phyloP scores from a whole-genome alignment of 441 rosid species.

The Adansonia rubrostipa region DNA sequence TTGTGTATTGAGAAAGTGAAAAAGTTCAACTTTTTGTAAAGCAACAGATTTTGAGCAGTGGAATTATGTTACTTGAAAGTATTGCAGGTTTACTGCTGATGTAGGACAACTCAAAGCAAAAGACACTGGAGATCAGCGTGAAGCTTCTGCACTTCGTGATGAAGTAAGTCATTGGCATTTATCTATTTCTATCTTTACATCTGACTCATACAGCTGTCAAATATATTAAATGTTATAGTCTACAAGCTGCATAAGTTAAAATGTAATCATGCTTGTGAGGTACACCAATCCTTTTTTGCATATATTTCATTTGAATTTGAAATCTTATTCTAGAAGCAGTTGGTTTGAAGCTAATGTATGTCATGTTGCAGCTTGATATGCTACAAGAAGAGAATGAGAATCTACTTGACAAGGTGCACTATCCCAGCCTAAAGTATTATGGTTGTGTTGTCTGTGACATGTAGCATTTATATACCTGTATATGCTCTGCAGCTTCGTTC shows the following conservation, averaged over 20 bases:
- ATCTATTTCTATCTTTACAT: constrained; percentile 27
- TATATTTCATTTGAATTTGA: constrained; percentile 17
- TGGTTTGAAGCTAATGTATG: constrained; percentile 35
- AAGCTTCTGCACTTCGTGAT: constrained; percentile 94
- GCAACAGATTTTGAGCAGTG: not conserved
- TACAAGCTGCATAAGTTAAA: constrained; percentile 14
- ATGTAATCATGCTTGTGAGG: not conserved
- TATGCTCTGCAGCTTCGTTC: constrained; percentile 31
- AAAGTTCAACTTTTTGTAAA: not conserved
- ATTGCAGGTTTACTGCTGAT: constrained; percentile 58
- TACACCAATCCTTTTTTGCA: not conserved
- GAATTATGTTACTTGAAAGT: constrained; percentile 4
- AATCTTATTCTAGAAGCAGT: constrained; percentile 18
- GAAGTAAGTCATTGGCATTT: constrained; percentile 53
- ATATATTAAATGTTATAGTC: constrained; percentile 12
- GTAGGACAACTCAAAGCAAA: constrained; percentile 45
- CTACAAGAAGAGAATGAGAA: constrained; percentile 58
- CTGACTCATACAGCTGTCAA: not conserved
- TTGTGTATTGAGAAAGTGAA: not conserved
- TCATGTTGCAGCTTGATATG: constrained; percentile 63
- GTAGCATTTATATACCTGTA: constrained; percentile 9
- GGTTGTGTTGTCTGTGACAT: constrained; percentile 5
- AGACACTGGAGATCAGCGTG: constrained; percentile 69
- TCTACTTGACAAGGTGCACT: constrained; percentile 52
- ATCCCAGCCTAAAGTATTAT: not conserved